Base-by-base conservation (phyloP, 768 basidiomycete species). In the Leccinum subgranulosum region DNA sequence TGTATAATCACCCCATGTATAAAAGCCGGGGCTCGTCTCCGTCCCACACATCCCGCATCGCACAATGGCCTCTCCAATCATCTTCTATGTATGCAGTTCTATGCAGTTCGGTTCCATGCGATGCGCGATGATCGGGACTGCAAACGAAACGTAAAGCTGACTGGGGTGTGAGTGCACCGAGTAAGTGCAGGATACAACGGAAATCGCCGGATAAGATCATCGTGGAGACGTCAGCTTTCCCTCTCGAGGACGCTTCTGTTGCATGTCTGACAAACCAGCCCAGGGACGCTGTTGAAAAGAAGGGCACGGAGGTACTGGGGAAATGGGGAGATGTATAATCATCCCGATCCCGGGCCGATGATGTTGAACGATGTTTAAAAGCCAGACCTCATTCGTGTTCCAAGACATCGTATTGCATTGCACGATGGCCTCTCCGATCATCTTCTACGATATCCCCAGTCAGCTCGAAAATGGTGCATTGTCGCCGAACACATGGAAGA, bases 401-500 rank as follows among this genome's bases (percentile, higher is more conserved):
- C 14, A 9, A n/a, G 46, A 27, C 9, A 49, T 50, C n/a, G n/a
- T n/a, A 34, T 10, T 51, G 45, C 23, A 27, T 6, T 45, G 33
- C 54, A 48, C 61, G 39, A 75, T 75, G 72, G 15, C 58, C 14
- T 49, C 29, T 31, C 29, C 77, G 6, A 70, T 69, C 56, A 75
- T 78, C 57, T 66, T 80, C 45, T 82, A 80, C 67, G 81, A 81
- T 56, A 75, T 82, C 43, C 75, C 77, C n/a, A 71, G 72, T 34
- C 69, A 61, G 41, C 51, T 70, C 7, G 55, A 63, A 1, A 53
- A 8, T 46, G 67, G 1, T 23, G 23, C 3, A 23, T 23, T 1
- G 74, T 77, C 78, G 5, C 76, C 78, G 6, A 81, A 80, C 57
- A 76, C 77, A 25, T 79, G 76, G 76, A 80, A 78, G 64, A 66